Base-by-base conservation (phyloP, 2,329 filamentous ascomycete genomes). In the Alternaria atra region DNA sequence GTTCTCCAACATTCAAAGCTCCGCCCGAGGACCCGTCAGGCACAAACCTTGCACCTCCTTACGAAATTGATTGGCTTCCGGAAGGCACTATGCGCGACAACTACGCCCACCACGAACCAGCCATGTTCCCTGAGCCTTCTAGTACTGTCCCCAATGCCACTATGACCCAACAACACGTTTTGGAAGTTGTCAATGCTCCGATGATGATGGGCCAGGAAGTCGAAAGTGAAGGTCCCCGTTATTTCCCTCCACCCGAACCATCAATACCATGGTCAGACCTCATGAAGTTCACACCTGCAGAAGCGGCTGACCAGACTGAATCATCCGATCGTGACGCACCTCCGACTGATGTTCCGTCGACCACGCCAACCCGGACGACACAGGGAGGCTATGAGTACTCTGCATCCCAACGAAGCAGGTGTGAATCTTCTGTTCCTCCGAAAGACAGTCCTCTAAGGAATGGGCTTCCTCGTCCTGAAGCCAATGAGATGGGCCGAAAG, bases 141-240 rank as follows among this genome's bases (percentile, higher is more conserved):
- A 82, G 77, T 60, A 83, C 81, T 0, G 65, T 81, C 13, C 77
- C 77, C 4, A 79, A 81, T 59, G 80, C 77, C 34, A 80, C 77
- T 32, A 73, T 77, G 10, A 80, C 77, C 17, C 78, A 81, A 61
- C 73, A 79, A 62, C 71, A 73, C n/a, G 63, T 83, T 51, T 52
- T 82, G 27, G 77, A 79, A 35, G 72, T 73, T 35, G 74, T 78
- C 17, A 59, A 66, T 46, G 69, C 65, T 23, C 71, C 75, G 30
- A 62, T 30, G 6, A 72, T 73, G 30, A 62, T 73, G 15, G 73
- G 69, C 15, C 50, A 76, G 32, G 67, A 69, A 5, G 34, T 58
- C 7, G 68, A 71, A 17, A 15, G 12, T 34, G 54, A 64, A 39
- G 53, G 46, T 35, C 53, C 55, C 32, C 62, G 46, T 15, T 69